Evolutionary conservation across 1,284 basidiomycete genomes (phyloP), one percentile per base, ranked within the genome.

Genomic region (Cutaneotrichosporon sp.): DNA sequence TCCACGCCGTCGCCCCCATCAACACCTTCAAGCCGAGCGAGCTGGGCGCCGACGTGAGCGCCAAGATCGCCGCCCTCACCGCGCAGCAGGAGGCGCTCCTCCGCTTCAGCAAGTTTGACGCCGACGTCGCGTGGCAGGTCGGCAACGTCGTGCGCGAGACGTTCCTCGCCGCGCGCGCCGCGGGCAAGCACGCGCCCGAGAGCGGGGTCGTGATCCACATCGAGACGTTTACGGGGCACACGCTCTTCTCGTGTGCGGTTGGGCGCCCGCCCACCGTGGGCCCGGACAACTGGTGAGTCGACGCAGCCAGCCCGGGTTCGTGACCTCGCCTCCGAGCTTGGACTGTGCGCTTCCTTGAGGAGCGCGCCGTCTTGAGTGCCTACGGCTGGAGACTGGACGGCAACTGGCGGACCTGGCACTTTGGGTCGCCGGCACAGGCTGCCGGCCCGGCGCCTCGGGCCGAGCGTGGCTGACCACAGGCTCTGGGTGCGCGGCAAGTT

Each of bases 141-240:
- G 75, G 75, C 13, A 58, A 52, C 3, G 60, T 69, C 8, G 65
- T 77, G 45, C 69, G 73, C 13, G 36, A 61, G 14, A 60, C 56
- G 14, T 77, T 74, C 58, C 16, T 68, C 10, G 62, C 64, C 10
- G 54, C 53, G 38, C 69, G 72, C 31, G 31, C 16, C 16, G 33
- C 45, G 4, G 64, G 57, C 27, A 51, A 33, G 20, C 22, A 52
- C 10, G 63, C 59, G n/a, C 50, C 60, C 29, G 50, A 56, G 24
- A 58, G 53, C 2, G 79, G 78, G 0, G 67, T 75, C 36, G 72
- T 79, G 10, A 72, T 80, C 43, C 60, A 69, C 31, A 76, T 81
- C 36, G 67, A 71, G 58, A 67, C 71, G 22, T 76, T 76, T 45
- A 74, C 68, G 24, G 78, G 75, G 1, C 70, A 76, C 54, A 68